phyloP scores from a whole-genome alignment of 2,329 filamentous ascomycete genomes.

The Magnaporthales sp. region DNA sequence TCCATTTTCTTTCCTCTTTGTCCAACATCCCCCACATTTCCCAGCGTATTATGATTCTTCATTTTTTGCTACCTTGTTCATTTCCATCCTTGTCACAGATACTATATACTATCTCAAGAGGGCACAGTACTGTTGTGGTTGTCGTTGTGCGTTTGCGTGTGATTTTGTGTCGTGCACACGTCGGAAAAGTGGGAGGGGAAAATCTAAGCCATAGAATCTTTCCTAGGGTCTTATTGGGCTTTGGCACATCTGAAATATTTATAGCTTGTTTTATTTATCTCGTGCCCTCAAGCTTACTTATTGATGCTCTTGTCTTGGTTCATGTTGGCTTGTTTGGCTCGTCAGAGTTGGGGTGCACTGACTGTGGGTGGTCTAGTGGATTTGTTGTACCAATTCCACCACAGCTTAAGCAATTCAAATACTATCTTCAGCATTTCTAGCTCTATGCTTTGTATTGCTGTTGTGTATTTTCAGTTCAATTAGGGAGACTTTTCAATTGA shows the following conservation, averaged over 20 bases:
- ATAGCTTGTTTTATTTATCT: not conserved
- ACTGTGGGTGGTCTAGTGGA: too few species aligned
- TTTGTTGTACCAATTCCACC: not conserved
- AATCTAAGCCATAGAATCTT: too few species aligned
- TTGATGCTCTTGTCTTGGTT: not conserved
- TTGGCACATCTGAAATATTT: not conserved
- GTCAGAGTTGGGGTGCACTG: too few species aligned
- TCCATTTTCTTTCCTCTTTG: not conserved
- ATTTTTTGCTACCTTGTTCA: not conserved
- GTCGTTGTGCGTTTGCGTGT: not conserved
- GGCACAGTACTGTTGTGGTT: not conserved
- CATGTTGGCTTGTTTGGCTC: too few species aligned
- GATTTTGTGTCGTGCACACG: not conserved
- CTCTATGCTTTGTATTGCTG: not conserved
- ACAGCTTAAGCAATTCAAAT: not conserved
- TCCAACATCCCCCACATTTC: not conserved
- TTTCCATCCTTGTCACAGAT: not conserved
- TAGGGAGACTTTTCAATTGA: not conserved
- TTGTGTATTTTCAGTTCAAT: not conserved
- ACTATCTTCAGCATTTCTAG: not conserved
- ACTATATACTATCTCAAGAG: not conserved
- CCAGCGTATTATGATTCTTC: not conserved
- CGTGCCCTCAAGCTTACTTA: not conserved
- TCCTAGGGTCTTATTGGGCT: too few species aligned
- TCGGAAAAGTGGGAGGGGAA: not conserved